Evolutionary conservation across 2,329 filamentous ascomycete genomes (phyloP).

Genomic region (Bimuria novae-zelandiae): DNA sequence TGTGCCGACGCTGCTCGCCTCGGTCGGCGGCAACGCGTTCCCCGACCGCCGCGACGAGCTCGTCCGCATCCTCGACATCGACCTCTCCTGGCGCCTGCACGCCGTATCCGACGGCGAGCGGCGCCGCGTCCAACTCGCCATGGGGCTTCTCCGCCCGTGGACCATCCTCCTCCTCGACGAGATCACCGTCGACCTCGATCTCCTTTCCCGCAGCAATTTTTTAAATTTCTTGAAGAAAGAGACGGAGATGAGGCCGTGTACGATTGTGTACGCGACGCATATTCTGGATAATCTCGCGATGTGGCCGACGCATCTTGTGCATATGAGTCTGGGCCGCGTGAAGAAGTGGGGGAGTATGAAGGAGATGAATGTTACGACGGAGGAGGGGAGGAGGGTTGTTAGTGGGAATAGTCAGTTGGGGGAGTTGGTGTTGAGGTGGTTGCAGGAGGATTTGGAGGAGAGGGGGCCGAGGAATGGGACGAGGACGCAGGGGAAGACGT

Average conservation of each 20-base stretch:
- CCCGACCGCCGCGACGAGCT: constrained; percentile 84
- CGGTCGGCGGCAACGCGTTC: constrained; percentile 85
- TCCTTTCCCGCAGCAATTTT: constrained; percentile 83
- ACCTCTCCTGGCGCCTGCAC: constrained; percentile 92
- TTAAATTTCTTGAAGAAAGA: constrained; percentile 83
- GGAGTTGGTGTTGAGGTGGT: constrained; percentile 85
- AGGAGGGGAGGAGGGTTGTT: constrained; percentile 36
- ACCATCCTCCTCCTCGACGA: constrained; percentile 88
- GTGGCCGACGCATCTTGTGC: constrained; percentile 94
- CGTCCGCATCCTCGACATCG: constrained; percentile 86
- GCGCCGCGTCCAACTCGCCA: constrained; percentile 88
- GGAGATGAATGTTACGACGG: constrained; percentile 58
- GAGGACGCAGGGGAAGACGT: constrained; percentile 68
- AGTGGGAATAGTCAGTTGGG: constrained; percentile 83
- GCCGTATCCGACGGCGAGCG: constrained; percentile 92
- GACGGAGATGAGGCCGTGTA: constrained; percentile 80
- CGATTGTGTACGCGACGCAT: constrained; percentile 96
- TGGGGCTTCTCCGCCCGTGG: constrained; percentile 94
- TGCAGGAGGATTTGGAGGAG: constrained; percentile 77
- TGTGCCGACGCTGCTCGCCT: constrained; percentile 80
- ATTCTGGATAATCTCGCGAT: constrained; percentile 92
- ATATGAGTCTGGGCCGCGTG: constrained; percentile 89
- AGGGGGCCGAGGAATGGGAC: constrained; percentile 74
- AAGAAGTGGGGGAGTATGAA: constrained; percentile 83
- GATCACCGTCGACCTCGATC: constrained; percentile 94